A percentile compares a stretch with the other conserved stretches of the same genome.
Evolutionary conservation across 257 asterid species (phyloP).

Genomic region (Coffea eugenioides): DNA sequence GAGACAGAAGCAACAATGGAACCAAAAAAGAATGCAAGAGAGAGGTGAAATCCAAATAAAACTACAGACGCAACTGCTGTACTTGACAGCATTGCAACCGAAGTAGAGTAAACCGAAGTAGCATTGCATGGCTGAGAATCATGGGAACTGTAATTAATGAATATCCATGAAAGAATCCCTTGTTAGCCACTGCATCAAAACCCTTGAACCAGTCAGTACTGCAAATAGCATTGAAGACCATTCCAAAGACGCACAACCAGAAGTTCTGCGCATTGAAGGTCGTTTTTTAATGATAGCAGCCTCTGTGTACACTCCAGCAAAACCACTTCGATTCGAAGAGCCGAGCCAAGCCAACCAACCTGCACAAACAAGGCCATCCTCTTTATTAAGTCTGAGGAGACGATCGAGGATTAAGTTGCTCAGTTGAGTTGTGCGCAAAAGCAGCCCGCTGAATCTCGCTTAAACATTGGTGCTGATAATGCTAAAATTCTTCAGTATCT

Average conservation of each 20-base stretch:
- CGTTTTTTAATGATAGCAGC: slow-evolving; percentile 93
- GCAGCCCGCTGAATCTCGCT: slow-evolving; percentile 99
- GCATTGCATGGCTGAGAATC: slow-evolving; percentile 79
- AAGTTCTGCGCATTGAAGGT: slow-evolving; percentile 96
- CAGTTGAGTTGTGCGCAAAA: slow-evolving; percentile 80
- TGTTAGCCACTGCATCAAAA: slow-evolving; percentile 81
- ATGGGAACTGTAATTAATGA: slow-evolving; percentile 80
- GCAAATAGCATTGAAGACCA: slow-evolving; percentile 89
- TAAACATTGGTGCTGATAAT: slow-evolving; percentile 93
- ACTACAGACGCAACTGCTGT: slow-evolving; percentile 86
- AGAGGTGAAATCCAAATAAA: slow-evolving; percentile 83
- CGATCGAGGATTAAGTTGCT: slow-evolving; percentile 88
- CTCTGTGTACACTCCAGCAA: slow-evolving; percentile 99
- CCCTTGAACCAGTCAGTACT: slow-evolving; percentile 68
- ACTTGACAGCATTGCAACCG: slow-evolving; percentile 93
- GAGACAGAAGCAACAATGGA: slow-evolving; percentile 87
- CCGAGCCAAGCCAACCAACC: slow-evolving; percentile 96
- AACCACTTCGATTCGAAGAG: slow-evolving; percentile 85
- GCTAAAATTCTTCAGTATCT: slow-evolving; percentile 90
- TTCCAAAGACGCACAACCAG: slow-evolving; percentile 97
- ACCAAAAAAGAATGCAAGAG: slow-evolving; percentile 98
- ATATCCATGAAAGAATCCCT: slow-evolving; percentile 97
- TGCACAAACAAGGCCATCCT: slow-evolving; percentile 38
- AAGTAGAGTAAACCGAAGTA: slow-evolving; percentile 89
- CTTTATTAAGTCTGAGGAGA: slow-evolving; percentile 9